phyloP scores from a whole-genome alignment of 2,329 filamentous ascomycete genomes.

The Paraphoma chrysanthemicola region DNA sequence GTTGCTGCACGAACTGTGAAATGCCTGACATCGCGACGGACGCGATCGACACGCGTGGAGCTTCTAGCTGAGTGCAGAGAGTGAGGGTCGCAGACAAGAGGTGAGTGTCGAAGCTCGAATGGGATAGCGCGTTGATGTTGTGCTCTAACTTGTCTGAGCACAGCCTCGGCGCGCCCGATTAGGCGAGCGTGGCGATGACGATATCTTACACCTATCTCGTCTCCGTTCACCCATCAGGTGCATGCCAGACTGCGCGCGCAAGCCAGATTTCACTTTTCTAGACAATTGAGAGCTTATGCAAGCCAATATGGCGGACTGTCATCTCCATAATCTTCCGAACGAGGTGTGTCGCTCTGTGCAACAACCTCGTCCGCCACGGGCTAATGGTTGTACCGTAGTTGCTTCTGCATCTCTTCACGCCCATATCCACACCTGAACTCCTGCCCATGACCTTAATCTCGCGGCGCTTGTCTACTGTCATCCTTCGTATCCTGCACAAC shows the following conservation, averaged over 20 bases:
- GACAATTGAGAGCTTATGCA: background rate
- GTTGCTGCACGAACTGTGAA: conserved; percentile 26
- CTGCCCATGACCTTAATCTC: conserved; percentile 66
- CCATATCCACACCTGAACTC: conserved; percentile 51
- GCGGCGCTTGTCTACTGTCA: conserved; percentile 68
- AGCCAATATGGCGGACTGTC: conserved; percentile 31
- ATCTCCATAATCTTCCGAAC: conserved; percentile 47
- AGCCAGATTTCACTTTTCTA: too few species aligned
- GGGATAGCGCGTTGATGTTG: conserved; percentile 30
- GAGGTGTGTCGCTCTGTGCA: conserved; percentile 31
- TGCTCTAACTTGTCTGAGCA: conserved; percentile 26
- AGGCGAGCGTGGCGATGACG: conserved; percentile 31
- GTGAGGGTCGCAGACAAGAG: conserved; percentile 1
- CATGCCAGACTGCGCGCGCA: too few species aligned
- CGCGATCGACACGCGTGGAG: conserved; percentile 1
- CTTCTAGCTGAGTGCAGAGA: background rate
- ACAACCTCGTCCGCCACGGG: conserved; percentile 1
- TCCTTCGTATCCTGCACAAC: conserved; percentile 69
- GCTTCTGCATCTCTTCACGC: conserved; percentile 52
- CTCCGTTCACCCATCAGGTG: conserved; percentile 18
- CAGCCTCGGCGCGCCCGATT: conserved; percentile 10
- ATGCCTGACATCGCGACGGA: conserved; percentile 6
- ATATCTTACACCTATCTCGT: conserved; percentile 36
- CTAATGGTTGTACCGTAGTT: conserved; percentile 39
- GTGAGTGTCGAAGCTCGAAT: conserved; percentile 27